Conservation (phyloP, 257 asterid genomes). For the Cruciata laevipes region DNA sequence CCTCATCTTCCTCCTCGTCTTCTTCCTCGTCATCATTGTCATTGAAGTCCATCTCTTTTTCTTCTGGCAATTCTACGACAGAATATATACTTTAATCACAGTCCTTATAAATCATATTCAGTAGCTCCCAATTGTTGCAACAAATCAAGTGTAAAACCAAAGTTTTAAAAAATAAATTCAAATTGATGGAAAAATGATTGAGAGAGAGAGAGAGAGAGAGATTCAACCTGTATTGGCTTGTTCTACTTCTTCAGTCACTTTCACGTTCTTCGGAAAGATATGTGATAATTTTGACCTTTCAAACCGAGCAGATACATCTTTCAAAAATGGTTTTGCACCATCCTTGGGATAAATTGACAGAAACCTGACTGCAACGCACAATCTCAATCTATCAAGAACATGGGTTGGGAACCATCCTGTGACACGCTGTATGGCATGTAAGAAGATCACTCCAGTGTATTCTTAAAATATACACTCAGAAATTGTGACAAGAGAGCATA, state of each 20-base stretch:
- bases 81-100: slow-evolving; percentile 10
- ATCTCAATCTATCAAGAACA: slow-evolving; percentile 52
- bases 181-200: neutral
- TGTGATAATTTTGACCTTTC: slow-evolving; percentile 54
- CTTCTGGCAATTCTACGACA: slow-evolving; percentile 34
- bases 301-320: slow-evolving; percentile 47
- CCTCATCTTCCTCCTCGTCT: slow-evolving; percentile 58
- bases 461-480: neutral
- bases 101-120: neutral
- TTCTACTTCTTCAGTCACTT: slow-evolving; percentile 40
- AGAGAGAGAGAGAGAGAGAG: too few species aligned
- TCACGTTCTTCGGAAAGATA: slow-evolving; percentile 32
- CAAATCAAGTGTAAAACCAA: neutral
- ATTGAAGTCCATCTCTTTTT: slow-evolving; percentile 42
- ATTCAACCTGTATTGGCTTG: slow-evolving; percentile 45
- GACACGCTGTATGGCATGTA: slow-evolving; percentile 34
- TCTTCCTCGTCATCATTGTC: slow-evolving; percentile 51
- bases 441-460: neutral
- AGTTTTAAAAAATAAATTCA: neutral
- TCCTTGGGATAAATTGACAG: slow-evolving; percentile 63
- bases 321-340: slow-evolving; percentile 64
- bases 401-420: slow-evolving; percentile 82
- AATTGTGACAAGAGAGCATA: neutral
- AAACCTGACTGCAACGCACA: slow-evolving; percentile 72
- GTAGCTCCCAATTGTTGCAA: neutral